Conservation (phyloP, 805 yeast genomes). For the Candida piceae region DNA sequence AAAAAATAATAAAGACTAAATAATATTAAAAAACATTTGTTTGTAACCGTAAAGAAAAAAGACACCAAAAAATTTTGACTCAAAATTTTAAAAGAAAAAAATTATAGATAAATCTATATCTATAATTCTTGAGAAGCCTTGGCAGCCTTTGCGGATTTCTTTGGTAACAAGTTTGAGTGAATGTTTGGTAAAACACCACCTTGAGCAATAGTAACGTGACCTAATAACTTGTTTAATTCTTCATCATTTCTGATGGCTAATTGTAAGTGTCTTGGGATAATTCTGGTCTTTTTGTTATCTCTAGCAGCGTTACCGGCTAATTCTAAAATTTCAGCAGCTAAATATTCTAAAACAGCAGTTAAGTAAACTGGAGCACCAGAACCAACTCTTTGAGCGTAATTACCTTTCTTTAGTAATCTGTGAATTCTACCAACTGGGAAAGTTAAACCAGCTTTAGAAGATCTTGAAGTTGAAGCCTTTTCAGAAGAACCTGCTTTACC, state of each 20-base stretch:
- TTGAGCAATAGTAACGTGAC: conserved; percentile 94
- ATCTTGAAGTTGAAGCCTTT: conserved; percentile 96
- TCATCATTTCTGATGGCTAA: conserved; percentile 99
- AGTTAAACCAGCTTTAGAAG: conserved; percentile 96
- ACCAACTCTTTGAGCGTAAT: conserved; percentile 98
- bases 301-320: conserved; percentile 99
- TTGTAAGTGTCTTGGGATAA: conserved; percentile 97
- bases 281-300: conserved; percentile 98
- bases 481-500: conserved; percentile 94
- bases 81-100: conserved; percentile 6
- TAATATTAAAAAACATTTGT: conserved; percentile 3
- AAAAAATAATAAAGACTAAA: conserved; percentile 2
- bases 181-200: conserved; percentile 99
- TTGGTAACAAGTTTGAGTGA: conserved; percentile 81
- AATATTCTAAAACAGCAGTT: conserved; percentile 94
- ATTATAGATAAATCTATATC: conserved; percentile 9
- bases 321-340: conserved; percentile 97
- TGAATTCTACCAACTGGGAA: conserved; percentile 99
- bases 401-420: conserved; percentile 92
- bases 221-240: conserved; percentile 89
- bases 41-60: conserved; percentile 6
- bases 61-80: too few species aligned
- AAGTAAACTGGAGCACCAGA: conserved; percentile 98
- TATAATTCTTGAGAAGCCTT: conserved; percentile 58
- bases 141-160: conserved; percentile 46